Base-by-base conservation (phyloP, 164 flowering plant species). In the Litsea cubeba region DNA sequence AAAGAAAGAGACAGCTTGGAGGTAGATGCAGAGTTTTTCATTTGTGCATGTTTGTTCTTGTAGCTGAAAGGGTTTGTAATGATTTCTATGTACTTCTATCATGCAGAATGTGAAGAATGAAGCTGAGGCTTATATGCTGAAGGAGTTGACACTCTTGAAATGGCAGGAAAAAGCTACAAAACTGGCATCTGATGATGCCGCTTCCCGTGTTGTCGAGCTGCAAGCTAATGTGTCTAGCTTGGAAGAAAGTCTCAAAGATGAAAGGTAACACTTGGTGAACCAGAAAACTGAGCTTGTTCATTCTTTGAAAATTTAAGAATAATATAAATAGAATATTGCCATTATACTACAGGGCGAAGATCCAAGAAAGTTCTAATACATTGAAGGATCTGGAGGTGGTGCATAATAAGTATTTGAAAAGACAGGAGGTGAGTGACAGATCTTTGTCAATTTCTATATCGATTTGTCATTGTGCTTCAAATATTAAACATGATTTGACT, bases 111-210 rank as follows among this genome's bases (percentile, higher is more conserved):
- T 87, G 20, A 93, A 93, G 81, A 91, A 93, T 82, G 97, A 93
- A 82, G 99, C 99, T 40, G 99, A 95, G 81, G 85, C 86, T 3
- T 95, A 86, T 84, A 93, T 95, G 95, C 84, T 93, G 80, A 95
- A 87, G 82, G 99, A 95, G 78, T 79, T 93, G 74, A 82, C 92
- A 20, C 87, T 85, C 49, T 81, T 95, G 78, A 92, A 95, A 85
- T 95, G 97, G 97, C 90, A 87, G 87, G 99, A 91, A 79, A 90
- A 88, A 83, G 97, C 97, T 58, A 84, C 98, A 26, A 86, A 84
- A 49, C 74, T 93, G 83, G 97, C 97, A 49, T 80, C 79, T 80
- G 94, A 92, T 57, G 94, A 89, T 76, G 92, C 86, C 54, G 65
- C 66, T 69, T 73, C 77, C 57, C 84, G 81, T 78, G 84, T 87